Percentiles rank a stretch among this genome's conserved stretches.
These are phyloP conservation scores for Saccharomycopsis fodiens DNA, from an alignment of 805 yeast species.

Conservation along the genomic window DNA sequence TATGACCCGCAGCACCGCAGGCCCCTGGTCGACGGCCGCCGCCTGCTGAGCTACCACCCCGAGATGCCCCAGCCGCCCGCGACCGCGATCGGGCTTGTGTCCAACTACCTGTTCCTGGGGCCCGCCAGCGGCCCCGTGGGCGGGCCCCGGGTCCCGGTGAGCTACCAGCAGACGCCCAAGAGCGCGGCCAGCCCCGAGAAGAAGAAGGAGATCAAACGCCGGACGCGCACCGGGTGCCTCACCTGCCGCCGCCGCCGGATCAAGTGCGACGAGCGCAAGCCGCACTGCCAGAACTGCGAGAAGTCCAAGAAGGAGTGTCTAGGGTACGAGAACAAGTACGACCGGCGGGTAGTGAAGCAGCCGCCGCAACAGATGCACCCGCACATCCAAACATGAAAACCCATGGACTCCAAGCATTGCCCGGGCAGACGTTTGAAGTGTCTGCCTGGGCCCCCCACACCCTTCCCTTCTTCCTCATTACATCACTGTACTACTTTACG, in stretches of 20 bases:
- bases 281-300: slow-evolving; percentile 61
- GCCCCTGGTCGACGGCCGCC: neutral
- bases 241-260: slow-evolving; percentile 67
- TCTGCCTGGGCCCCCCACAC: neutral
- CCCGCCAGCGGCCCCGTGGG: neutral
- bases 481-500: no score
- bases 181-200: slow-evolving; percentile 8
- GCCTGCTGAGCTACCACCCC: neutral
- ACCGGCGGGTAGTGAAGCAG: neutral
- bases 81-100: neutral
- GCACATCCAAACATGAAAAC: neutral
- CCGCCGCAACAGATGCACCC: neutral
- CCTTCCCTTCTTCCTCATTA: neutral
- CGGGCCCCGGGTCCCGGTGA: neutral
- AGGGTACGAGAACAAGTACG: slow-evolving; percentile 44
- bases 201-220: slow-evolving; percentile 25
- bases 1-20: neutral
- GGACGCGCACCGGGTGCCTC: slow-evolving; percentile 70
- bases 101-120: neutral
- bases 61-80: slow-evolving; percentile 1
- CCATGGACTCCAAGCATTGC: neutral
- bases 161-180: neutral
- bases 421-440: neutral
- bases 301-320: slow-evolving; percentile 55
- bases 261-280: slow-evolving; percentile 71